Conservation (phyloP, 768 basidiomycete species). For the Sarcodon aspratus region DNA sequence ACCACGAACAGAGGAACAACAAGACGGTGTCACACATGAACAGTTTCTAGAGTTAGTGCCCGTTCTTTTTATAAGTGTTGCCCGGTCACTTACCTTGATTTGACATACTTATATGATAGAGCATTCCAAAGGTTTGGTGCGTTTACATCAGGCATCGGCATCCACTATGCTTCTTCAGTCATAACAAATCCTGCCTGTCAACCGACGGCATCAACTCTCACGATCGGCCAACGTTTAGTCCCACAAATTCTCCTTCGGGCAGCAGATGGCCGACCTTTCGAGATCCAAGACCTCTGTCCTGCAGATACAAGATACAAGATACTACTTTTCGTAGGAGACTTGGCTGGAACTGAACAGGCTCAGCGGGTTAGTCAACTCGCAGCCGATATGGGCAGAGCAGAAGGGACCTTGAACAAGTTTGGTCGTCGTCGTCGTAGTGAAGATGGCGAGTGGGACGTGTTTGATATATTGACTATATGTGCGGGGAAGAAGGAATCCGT, state of each 20-base stretch:
- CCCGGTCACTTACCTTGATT: background rate
- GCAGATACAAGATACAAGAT: conserved; percentile 39
- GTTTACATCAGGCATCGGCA: conserved; percentile 37
- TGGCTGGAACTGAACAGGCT: conserved; percentile 11
- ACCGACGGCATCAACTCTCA: conserved; percentile 24
- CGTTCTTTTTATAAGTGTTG: no score
- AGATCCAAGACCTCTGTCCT: conserved; percentile 38
- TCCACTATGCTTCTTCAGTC: conserved; percentile 33
- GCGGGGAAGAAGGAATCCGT: conserved; percentile 26
- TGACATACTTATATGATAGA: conserved; percentile 12
- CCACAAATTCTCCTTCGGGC: conserved; percentile 35
- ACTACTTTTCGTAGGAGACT: conserved; percentile 32
- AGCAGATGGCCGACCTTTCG: conserved; percentile 32
- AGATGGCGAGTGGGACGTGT: conserved; percentile 18
- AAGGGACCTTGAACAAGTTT: conserved; percentile 9
- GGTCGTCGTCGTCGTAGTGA: conserved; percentile 1
- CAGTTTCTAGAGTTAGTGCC: conserved; percentile 30
- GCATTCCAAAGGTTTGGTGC: conserved; percentile 33
- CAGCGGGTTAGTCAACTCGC: conserved; percentile 11
- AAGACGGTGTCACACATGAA: conserved; percentile 36
- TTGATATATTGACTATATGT: conserved; percentile 32
- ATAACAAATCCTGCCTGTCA: conserved; percentile 25
- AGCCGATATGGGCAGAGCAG: conserved; percentile 8
- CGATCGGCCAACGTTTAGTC: conserved; percentile 38
- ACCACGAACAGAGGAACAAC: conserved; percentile 25